Evolutionary conservation across 2,329 filamentous ascomycete genomes (phyloP), one percentile per base, ranked within the genome.

Genomic region (Salinomyces thailandicus): DNA sequence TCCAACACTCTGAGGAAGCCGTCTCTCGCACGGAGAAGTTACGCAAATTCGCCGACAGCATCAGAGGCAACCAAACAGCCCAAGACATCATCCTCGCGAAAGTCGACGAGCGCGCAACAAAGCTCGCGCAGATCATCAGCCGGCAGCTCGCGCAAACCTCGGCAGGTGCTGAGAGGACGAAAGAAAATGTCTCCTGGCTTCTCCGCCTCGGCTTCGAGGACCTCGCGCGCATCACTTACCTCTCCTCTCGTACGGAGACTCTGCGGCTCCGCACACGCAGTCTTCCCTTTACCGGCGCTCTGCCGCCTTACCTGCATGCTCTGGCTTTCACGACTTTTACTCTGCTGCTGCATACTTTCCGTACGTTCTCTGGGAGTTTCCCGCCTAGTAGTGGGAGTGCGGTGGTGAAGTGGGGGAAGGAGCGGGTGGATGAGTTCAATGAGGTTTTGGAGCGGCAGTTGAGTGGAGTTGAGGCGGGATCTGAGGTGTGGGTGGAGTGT

Each of bases 381-480:
- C 96, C 96, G 57, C 80, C 41, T 15, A 3, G 86, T 8, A 70
- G 78, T 11, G 85, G 91, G 67, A 93, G 91, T 73, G 86, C 87
- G 0, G 93, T 86, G 51, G 89, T 98, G 51, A 93, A 89, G 56
- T 98, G 91, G 91, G 87, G 86, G n/a, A 96, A 95, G 61, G 81
- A 91, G 50, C 79, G 93, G 56, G 77, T 96, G 1, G 87, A 95
- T 50, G 78, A 78, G 2, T 96, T 96, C 67, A 96, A 95, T 52
- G 71, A 71, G 31, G 77, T 91, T 34, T 68, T 98, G 24, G 76
- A 73, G 22, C 71, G 89, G 41, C 91, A 96, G 62, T 67, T 98
- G 43, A 93, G 85, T 62, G 86, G 83, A 55, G 82, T 91, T 2
- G 81, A 93, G 42, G 72, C 69, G 33, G 78, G 73, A n/a, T 80